These are phyloP conservation scores for Colletotrichum caudatum DNA, from an alignment of 2,329 filamentous ascomycete species.

Conservation along the genomic window DNA sequence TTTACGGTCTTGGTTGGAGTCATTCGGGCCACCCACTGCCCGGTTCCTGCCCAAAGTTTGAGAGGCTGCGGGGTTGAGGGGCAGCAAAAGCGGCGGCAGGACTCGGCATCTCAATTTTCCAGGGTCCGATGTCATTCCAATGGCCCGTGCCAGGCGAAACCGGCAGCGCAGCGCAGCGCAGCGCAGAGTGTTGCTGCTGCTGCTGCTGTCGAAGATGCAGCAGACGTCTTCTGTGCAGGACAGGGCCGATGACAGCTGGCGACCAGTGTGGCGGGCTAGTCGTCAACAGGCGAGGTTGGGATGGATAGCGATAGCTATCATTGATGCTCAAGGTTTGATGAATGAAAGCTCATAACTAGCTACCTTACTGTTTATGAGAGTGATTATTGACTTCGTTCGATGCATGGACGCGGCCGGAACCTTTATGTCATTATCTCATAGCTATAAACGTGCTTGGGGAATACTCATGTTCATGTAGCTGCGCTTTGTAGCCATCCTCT, in stretches of 20 bases:
- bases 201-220: not conserved
- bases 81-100: conserved; percentile 35
- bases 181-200: not conserved
- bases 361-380: not conserved
- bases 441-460: not conserved
- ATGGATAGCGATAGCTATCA: not conserved
- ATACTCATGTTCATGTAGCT: not conserved
- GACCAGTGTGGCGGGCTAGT: conserved; percentile 18
- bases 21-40: not conserved
- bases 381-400: not conserved
- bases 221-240: not conserved
- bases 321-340: conserved; percentile 1
- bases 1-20: conserved; percentile 19
- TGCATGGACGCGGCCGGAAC: not conserved
- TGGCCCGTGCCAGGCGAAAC: conserved; percentile 28
- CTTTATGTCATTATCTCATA: not conserved
- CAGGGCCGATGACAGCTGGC: conserved; percentile 27
- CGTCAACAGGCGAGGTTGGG: not conserved
- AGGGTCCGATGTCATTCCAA: conserved; percentile 32
- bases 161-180: conserved; percentile 5
- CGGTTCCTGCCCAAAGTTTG: not conserved
- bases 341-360: conserved; percentile 6
- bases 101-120: conserved; percentile 41
- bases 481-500: not conserved
- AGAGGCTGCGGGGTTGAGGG: conserved; percentile 39